Conservation (phyloP, 1,284 basidiomycete genomes). For the Pseudozyma pruni region DNA sequence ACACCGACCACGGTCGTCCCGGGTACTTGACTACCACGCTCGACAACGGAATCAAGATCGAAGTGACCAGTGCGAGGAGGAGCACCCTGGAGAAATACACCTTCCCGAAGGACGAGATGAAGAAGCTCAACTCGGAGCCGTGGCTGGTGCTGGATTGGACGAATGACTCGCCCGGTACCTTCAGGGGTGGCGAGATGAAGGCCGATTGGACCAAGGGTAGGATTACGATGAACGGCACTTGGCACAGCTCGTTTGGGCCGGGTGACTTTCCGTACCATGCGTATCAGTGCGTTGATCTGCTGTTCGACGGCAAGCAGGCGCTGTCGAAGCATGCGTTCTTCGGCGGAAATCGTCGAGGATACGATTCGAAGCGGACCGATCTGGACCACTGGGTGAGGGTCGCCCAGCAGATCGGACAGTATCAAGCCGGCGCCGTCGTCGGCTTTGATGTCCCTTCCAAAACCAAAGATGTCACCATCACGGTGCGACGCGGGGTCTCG, state of each 20-base stretch:
- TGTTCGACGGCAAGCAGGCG: conserved; percentile 46
- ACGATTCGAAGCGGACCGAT: conserved; percentile 47
- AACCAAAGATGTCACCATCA: conserved; percentile 30
- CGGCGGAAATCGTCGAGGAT: conserved; percentile 50
- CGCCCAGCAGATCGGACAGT: conserved; percentile 42
- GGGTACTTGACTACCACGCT: conserved; percentile 60
- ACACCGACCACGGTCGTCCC: conserved; percentile 46
- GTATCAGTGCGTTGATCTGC: conserved; percentile 53
- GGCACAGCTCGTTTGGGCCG: conserved; percentile 49
- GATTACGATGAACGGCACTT: conserved; percentile 55
- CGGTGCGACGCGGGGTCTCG: conserved; percentile 51
- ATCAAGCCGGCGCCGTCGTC: conserved; percentile 55
- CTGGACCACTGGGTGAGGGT: conserved; percentile 42
- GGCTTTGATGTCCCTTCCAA: conserved; percentile 19
- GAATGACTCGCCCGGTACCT: conserved; percentile 58
- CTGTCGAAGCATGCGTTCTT: conserved; percentile 53
- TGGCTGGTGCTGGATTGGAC: conserved; percentile 60
- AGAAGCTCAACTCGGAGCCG: conserved; percentile 27
- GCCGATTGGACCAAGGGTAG: conserved; percentile 43
- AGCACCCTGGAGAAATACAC: conserved; percentile 58
- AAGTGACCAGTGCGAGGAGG: conserved; percentile 51
- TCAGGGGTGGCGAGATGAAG: conserved; percentile 45
- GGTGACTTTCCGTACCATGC: conserved; percentile 45
- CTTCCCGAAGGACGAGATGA: conserved; percentile 38
- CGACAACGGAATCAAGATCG: conserved; percentile 57